Conservation (phyloP, 108 stramenopile species). For the Aurantiochytrium sp. region DNA sequence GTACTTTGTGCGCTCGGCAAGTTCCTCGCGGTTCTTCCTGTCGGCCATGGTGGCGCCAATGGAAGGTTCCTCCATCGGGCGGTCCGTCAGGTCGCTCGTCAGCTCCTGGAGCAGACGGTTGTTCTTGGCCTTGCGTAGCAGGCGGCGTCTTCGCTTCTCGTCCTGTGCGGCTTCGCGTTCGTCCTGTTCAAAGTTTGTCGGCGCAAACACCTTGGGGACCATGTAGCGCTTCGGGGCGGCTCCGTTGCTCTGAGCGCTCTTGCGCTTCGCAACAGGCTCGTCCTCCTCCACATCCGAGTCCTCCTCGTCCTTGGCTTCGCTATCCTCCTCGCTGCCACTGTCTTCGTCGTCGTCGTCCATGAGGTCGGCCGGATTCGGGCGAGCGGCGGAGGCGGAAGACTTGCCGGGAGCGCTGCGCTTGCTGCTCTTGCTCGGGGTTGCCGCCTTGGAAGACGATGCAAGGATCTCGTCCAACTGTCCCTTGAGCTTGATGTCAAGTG, state of each 20-base stretch:
- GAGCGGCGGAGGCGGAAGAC: not conserved
- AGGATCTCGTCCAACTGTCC: slow-evolving; percentile 40
- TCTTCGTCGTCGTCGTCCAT: slow-evolving; percentile 30
- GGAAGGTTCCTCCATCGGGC: slow-evolving; percentile 1
- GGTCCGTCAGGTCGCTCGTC: slow-evolving; percentile 14
- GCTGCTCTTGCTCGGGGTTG: not conserved
- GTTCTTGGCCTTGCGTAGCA: not conserved
- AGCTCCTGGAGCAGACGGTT: slow-evolving; percentile 19
- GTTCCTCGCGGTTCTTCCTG: not conserved
- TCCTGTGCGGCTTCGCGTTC: not conserved
- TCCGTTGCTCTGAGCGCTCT: not conserved
- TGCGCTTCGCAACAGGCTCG: no score
- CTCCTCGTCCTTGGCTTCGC: not conserved
- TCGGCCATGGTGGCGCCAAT: not conserved
- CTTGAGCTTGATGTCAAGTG: slow-evolving; percentile 41
- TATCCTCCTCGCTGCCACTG: slow-evolving; percentile 7
- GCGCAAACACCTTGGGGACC: slow-evolving; percentile 6
- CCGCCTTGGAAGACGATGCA: not conserved
- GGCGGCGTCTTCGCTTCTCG: not conserved
- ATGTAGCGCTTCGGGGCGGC: not conserved
- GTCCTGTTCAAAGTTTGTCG: not conserved
- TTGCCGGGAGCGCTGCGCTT: no score
- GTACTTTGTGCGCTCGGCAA: not conserved
- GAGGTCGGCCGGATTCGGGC: slow-evolving; percentile 18
- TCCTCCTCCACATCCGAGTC: not conserved